Evolutionary conservation across 1,284 basidiomycete genomes (phyloP), one percentile per base, ranked within the genome.

Genomic region (Fistulinella staudtii): DNA sequence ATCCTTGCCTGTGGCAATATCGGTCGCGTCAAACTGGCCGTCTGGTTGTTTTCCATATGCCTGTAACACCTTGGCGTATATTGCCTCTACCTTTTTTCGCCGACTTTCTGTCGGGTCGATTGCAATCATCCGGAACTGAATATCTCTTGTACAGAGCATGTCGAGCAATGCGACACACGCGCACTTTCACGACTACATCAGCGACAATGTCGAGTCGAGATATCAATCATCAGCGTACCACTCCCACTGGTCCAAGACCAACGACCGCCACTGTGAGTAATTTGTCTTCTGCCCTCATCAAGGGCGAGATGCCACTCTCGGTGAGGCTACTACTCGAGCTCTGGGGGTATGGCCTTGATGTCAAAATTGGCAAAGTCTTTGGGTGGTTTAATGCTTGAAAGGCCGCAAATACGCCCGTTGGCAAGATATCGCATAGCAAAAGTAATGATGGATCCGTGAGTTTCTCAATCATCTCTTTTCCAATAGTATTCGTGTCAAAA

Each of bases 341-440:
- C 10, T 67, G 60, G 1, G 85, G 83, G 69, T 80, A 88, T 3
- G 82, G 62, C 27, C 57, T 68, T 1, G 77, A 79, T 0, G 70
- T 76, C 25, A 85, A 51, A 15, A 80, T 67, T 5, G 82, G 76
- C 13, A 72, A 66, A 4, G 80, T 65, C 61, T 88, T 89, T 8
- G 84, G 80, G 55, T 89, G 85, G 47, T 79, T 78, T 45, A 87
- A 55, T 3, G 80, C 80, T 55, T 91, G 88, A 43, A 81, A 60
- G 7, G 82, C 81, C 9, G 86, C 87, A 57, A 88, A 91, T 29
- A 82, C 74, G 6, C 84, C 87, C 0, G 87, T 89, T 1, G 88
- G 86, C 10, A 89, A 70, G 52, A 89, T 88, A 56, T 92, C 89
- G 11, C 83, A 85, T n/a, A 89, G 72, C 30, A 91, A 67, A n/a